Conservation (phyloP, 208 protist genomes). For the Trypanosoma theileri region DNA sequence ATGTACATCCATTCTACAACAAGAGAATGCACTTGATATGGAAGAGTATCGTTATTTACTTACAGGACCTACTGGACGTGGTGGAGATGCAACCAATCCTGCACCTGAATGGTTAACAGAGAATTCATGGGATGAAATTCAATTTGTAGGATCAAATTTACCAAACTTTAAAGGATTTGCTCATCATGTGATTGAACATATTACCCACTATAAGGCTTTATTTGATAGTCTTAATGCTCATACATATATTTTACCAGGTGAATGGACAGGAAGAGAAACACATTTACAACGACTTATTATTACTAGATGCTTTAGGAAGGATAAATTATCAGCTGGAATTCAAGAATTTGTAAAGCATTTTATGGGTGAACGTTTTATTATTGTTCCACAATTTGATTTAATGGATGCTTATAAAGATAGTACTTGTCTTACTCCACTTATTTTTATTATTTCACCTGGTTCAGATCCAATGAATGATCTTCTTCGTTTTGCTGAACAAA, state of each 20-base stretch:
- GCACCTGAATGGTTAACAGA: conserved; percentile 92
- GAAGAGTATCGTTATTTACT: conserved; percentile 92
- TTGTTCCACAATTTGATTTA: conserved; percentile 96
- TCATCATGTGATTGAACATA: conserved; percentile 75
- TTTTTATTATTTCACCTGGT: conserved; percentile 97
- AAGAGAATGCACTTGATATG: conserved; percentile 74
- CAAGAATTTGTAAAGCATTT: conserved; percentile 92
- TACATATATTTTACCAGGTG: conserved; percentile 69
- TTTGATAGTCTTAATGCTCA: conserved; percentile 93
- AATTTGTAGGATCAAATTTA: conserved; percentile 81
- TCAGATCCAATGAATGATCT: conserved; percentile 96
- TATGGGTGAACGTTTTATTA: conserved; percentile 93
- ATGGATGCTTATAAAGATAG: conserved; percentile 93
- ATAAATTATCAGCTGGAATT: conserved; percentile 95
- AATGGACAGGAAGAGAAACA: conserved; percentile 81
- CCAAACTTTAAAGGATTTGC: conserved; percentile 80
- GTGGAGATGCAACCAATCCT: conserved; percentile 76
- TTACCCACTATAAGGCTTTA: conserved; percentile 86
- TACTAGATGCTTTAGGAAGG: conserved; percentile 94
- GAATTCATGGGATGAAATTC: conserved; percentile 93
- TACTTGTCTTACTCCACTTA: conserved; percentile 91
- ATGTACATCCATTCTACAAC: conserved; percentile 86
- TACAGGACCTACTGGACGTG: conserved; percentile 78
- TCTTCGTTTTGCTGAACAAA: conserved; percentile 94
- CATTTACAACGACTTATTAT: conserved; percentile 94